Evolutionary conservation across 495 filamentous ascomycete species (phyloP), one percentile per base, ranked within the genome.

Genomic region (Paragyromitra xinjiangensis): DNA sequence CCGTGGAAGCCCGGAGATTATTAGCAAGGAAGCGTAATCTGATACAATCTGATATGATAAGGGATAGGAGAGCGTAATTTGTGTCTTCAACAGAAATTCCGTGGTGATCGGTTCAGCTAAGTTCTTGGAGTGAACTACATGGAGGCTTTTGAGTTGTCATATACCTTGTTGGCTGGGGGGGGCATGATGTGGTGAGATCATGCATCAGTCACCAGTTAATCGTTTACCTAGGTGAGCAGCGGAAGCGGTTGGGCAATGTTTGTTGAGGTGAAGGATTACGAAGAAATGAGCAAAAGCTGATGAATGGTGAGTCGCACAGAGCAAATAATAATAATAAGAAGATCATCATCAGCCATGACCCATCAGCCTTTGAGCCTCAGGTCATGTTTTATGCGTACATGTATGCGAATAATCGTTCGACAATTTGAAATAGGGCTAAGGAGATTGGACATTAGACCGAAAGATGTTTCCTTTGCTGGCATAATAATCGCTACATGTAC

Each of bases 1-100:
- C 56, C 69, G 69, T 61, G 69, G 69, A 65, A 72, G 16, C 34
- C 69, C 66, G 66, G 73, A 63, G 44, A 64, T 45, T 64, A 69
- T 69, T 40, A 37, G 42, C 44, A 29, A 58, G 39, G 42, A 45
- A 48, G 34, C 53, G 72, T 14, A 53, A 53, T 50, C 44, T 40
- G 40, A 64, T 58, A 48, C 59, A 64, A 69, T 69, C 72, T 55
- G 64, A 69, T 75, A 75, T 62, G 59, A 22, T 62, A 42, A 42
- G 26, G 40, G 42, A 12, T 34, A 26, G 14, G 42, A 58, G 24
- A 58, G 14, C 6, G n/a, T 56, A 56, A 69, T 69, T 58, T 26
- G n/a, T 42, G 48, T 56, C 37, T 56, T 34, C 37, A 68, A 73
- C 14, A 19, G 9, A 64, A 22, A 26, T 7, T n/a, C 22, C 6